Percentiles rank a stretch among this genome's conserved stretches.
Conservation (phyloP, 2,329 filamentous ascomycete species). For the Nannizzia gypsea region DNA sequence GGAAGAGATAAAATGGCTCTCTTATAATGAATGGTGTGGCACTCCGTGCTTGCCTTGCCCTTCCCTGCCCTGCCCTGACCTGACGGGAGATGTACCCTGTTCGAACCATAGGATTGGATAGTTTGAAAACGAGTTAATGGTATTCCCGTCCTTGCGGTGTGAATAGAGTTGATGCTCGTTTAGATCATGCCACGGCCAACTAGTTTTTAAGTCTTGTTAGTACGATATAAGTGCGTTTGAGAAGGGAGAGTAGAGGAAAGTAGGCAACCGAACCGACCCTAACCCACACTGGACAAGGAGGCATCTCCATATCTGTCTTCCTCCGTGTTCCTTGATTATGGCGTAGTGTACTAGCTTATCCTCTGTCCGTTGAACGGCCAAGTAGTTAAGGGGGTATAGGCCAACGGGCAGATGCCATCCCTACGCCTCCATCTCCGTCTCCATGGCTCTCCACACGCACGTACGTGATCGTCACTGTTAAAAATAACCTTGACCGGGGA, state of each 20-base stretch:
- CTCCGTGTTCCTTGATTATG: not conserved
- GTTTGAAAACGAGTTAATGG: not conserved
- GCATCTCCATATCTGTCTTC: not conserved
- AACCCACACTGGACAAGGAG: not conserved
- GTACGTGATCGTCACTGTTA: constrained; percentile 1
- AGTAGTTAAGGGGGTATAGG: not conserved
- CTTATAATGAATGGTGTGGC: not conserved
- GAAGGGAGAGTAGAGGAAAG: not conserved
- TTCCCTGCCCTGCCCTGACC: too few relatives aligned
- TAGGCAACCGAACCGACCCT: not conserved
- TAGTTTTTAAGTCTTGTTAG: not conserved
- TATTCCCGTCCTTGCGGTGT: constrained; percentile 1
- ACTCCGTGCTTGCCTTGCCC: not conserved
- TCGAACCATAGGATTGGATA: not conserved
- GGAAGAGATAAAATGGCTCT: not conserved
- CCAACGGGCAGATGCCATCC: not conserved
- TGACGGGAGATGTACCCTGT: not conserved
- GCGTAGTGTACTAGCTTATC: not conserved
- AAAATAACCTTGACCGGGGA: not conserved
- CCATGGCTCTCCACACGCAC: not conserved
- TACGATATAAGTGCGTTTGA: constrained; percentile 1
- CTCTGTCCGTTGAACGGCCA: not conserved
- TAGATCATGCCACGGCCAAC: not conserved
- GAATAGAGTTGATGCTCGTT: constrained; percentile 4
- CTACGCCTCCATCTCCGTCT: not conserved